Percentiles rank a stretch among this genome's conserved stretches.
Evolutionary conservation across 73 alveolate species (phyloP).

Genomic region (Paramecium pentaurelia): DNA sequence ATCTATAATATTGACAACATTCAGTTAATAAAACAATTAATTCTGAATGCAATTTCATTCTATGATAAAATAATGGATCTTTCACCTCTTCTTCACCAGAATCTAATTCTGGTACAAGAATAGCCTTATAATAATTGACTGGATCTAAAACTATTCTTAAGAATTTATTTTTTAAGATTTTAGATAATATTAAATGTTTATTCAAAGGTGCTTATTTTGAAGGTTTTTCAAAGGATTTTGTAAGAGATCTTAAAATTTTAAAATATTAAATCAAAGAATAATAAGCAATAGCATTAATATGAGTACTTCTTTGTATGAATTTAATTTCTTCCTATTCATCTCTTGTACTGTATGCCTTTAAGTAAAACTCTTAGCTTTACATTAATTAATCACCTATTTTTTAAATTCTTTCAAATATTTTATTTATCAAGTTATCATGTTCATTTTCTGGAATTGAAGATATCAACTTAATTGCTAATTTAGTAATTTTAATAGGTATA

Average conservation of each 20-base stretch:
- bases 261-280: slow-evolving; percentile 30
- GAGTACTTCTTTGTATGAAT: background rate
- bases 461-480: background rate
- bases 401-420: background rate
- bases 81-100: background rate
- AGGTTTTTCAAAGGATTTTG: slow-evolving; percentile 19
- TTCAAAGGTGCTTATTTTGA: background rate
- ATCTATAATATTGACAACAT: slow-evolving; percentile 44
- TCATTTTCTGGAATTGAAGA: background rate
- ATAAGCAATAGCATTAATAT: background rate
- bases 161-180: background rate
- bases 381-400: background rate
- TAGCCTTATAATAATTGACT: background rate
- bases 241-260: slow-evolving; percentile 29
- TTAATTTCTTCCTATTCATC: background rate
- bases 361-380: background rate
- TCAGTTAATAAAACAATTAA: slow-evolving; percentile 13
- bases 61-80: background rate
- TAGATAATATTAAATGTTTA: slow-evolving; percentile 40
- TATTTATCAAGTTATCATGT: background rate
- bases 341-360: background rate
- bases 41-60: background rate
- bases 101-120: background rate
- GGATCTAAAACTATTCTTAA: slow-evolving; percentile 38
- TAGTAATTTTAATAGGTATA: slow-evolving; percentile 22